Evolutionary conservation across 2,329 filamentous ascomycete species (phyloP).

Genomic region (Phoma herbarum): DNA sequence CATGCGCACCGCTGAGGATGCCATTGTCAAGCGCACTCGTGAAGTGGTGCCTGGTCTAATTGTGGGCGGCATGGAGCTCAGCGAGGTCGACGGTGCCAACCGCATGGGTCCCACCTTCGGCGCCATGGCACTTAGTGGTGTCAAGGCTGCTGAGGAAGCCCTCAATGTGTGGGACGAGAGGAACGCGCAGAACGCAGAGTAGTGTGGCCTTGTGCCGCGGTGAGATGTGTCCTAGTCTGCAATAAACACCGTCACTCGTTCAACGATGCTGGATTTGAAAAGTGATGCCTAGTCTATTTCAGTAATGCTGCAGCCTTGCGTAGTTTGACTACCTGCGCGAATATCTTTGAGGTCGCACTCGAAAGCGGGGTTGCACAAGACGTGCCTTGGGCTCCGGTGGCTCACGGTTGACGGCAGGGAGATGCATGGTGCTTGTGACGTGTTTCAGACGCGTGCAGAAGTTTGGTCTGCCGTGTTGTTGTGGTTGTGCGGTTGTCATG

Average conservation of each 20-base stretch:
- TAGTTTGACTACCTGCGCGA: not conserved
- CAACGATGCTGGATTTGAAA: not conserved
- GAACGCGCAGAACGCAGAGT: constrained; percentile 76
- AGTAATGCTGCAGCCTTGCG: not conserved
- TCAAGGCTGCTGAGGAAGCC: constrained; percentile 91
- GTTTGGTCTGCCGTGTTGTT: not conserved
- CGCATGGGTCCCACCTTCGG: constrained; percentile 91
- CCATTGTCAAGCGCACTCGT: constrained; percentile 89
- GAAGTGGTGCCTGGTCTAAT: constrained; percentile 89
- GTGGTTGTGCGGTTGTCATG: constrained; percentile 1
- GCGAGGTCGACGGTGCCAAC: constrained; percentile 89
- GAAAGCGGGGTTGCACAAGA: constrained; percentile 14
- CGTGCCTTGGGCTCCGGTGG: constrained; percentile 5
- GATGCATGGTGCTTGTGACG: constrained; percentile 11
- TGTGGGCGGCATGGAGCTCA: constrained; percentile 94
- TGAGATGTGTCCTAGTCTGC: not conserved
- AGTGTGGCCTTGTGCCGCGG: not conserved
- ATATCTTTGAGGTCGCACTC: not conserved
- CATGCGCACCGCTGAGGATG: constrained; percentile 91
- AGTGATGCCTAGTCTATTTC: not conserved
- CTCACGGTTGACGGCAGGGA: constrained; percentile 5
- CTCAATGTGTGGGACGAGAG: constrained; percentile 79
- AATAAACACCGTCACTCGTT: constrained; percentile 13
- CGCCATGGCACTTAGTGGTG: constrained; percentile 85
- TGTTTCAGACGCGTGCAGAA: constrained; percentile 16